Conservation (phyloP, 192 early-diverging fungal genomes). For the Dissophora ornata region DNA sequence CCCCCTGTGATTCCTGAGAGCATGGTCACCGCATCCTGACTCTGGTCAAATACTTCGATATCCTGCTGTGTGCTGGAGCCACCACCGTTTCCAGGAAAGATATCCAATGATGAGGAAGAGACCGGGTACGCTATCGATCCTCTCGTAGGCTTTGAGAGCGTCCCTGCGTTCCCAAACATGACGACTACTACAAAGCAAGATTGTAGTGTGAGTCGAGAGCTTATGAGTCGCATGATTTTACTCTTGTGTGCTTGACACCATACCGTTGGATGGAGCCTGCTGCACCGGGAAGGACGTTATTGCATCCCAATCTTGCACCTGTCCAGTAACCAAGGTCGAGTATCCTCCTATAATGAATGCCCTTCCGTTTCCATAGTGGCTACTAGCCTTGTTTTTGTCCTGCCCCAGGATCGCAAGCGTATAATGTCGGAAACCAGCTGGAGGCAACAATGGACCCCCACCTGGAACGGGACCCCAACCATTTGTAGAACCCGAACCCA, state of each 20-base stretch:
- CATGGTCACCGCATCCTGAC: neutral
- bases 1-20: constrained; percentile 6
- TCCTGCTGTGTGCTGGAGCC: constrained; percentile 14
- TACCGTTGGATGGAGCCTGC: constrained; percentile 45
- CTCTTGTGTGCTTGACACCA: too few species aligned
- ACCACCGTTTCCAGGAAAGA: constrained; percentile 46
- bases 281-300: constrained; percentile 47
- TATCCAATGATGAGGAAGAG: neutral
- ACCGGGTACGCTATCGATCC: constrained; percentile 35
- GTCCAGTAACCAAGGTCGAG: constrained; percentile 33
- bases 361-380: constrained; percentile 27
- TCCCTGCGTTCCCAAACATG: constrained; percentile 50
- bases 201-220: too few species aligned
- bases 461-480: constrained; percentile 46
- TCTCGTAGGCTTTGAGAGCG: constrained; percentile 15
- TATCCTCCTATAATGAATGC: constrained; percentile 46
- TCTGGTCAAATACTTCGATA: constrained; percentile 10
- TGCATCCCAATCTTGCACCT: constrained; percentile 33
- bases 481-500: constrained; percentile 7
- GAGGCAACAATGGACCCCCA: constrained; percentile 17
- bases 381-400: constrained; percentile 12
- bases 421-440: constrained; percentile 43
- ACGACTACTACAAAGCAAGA: constrained; percentile 27
- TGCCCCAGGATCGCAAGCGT: constrained; percentile 35
- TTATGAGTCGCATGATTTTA: too few species aligned